These are phyloP conservation scores for Biscogniauxia marginata DNA, from an alignment of 2,329 filamentous ascomycete genomes.

Conservation along the genomic window DNA sequence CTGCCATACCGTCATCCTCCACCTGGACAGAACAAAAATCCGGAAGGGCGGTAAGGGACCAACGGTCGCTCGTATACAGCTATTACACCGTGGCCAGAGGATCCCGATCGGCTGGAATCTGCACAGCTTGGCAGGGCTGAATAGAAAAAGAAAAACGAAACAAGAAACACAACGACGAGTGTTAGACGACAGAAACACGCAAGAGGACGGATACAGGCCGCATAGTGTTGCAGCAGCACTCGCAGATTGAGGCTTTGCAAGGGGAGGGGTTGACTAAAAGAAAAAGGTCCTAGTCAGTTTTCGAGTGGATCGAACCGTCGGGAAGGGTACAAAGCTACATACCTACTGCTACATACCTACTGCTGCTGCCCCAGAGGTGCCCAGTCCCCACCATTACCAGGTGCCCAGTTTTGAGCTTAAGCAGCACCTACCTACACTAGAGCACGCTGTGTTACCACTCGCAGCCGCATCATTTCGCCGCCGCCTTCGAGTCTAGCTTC, in stretches of 20 bases:
- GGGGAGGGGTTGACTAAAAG: not conserved
- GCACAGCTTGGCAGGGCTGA: conserved; percentile 5
- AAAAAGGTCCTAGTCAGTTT: not conserved
- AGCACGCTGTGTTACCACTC: not conserved
- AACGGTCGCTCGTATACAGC: not conserved
- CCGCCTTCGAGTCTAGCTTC: not conserved
- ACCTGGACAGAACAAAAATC: not conserved
- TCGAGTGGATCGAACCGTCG: not conserved
- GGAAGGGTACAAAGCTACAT: not conserved
- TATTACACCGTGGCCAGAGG: not conserved
- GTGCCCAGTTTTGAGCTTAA: not conserved
- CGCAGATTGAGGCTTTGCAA: not conserved
- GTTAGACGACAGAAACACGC: not conserved
- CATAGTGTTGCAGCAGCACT: not conserved
- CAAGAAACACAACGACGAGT: not conserved
- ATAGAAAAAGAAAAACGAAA: not conserved
- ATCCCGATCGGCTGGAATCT: not conserved
- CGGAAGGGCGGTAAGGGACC: not conserved
- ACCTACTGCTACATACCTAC: not conserved
- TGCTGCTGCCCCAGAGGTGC: not conserved
- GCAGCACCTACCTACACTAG: not conserved
- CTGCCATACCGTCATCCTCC: conserved; percentile 12
- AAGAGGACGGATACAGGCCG: not conserved
- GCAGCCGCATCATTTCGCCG: not conserved
- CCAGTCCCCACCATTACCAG: not conserved